Evolutionary conservation across 108 stramenopile species (phyloP), one percentile per base, ranked within the genome.

Genomic region (Mediolabrus comicus): DNA sequence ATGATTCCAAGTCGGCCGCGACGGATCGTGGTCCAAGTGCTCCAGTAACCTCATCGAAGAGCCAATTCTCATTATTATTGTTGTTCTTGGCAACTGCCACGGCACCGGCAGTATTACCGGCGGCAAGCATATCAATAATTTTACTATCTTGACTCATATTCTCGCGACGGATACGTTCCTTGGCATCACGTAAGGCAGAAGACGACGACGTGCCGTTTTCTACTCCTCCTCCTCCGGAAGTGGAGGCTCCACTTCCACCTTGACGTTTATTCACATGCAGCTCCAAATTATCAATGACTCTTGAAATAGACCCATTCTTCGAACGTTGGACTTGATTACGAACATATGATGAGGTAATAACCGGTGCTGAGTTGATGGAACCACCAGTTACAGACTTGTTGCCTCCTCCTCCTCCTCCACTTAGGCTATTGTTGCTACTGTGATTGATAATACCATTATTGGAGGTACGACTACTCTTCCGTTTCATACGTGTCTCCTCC

Each of bases 41-140:
- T 16, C 89, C 89, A 14, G 91, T 86, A 8, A 92, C 90, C 82
- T 86, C 89, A 66, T 95, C 89, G 62, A 89, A 86, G 29, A 92
- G 76, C 91, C 91, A 95, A 26, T 79, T 84, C 32, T 87, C 88
- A 13, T 74, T 81, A 16, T 80, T 75, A 43, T 87, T 85, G 16
- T 81, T 67, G 63, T 75, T 75, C 34, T 72, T 71, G 3, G 74
- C 58, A 32, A 43, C 59, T 36, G 43, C 41, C 4, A 46, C 53
- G 38, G 52, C 66, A 19, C 39, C 72, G 26, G 69, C 72, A 16
- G 53, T 55, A 27, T 70, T 67, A 13, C 75, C 77, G 14, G 30
- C 58, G 4, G 77, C 77, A 24, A 78, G 53, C 60, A 78, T 71
- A 56, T 78, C 77, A 38, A 78, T 78, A 46, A 78, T 55, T 60